These are phyloP conservation scores for Noccaea caerulescens DNA, from an alignment of 345 rosid species.

Conservation along the genomic window DNA sequence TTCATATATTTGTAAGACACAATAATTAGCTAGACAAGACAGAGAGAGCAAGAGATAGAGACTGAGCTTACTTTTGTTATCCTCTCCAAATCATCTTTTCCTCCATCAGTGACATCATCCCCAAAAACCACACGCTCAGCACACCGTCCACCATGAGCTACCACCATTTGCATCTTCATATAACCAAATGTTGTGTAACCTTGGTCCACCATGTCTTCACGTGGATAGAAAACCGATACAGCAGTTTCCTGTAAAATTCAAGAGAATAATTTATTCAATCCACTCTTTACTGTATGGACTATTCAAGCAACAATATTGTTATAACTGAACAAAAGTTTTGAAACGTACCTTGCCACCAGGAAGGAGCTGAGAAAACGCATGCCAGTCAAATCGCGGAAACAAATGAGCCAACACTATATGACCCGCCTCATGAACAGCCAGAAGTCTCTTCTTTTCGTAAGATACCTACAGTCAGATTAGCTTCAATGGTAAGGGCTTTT, in stretches of 20 bases:
- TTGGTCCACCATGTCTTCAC: slow-evolving; percentile 96
- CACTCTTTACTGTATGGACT: slow-evolving; percentile 7
- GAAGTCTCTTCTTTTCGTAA: slow-evolving; percentile 77
- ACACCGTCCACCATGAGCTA: slow-evolving; percentile 97
- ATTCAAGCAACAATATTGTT: background rate
- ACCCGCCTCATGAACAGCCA: slow-evolving; percentile 98
- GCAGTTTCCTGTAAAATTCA: slow-evolving; percentile 77
- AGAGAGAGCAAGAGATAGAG: slow-evolving; percentile 24
- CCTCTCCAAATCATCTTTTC: slow-evolving; percentile 87
- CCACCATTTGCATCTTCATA: slow-evolving; percentile 99
- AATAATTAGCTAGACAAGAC: background rate
- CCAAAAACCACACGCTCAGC: slow-evolving; percentile 88
- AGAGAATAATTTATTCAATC: slow-evolving; percentile 12
- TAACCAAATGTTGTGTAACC: slow-evolving; percentile 97
- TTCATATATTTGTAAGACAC: background rate
- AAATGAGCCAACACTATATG: slow-evolving; percentile 89
- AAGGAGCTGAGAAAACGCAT: slow-evolving; percentile 97
- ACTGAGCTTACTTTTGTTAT: slow-evolving; percentile 71
- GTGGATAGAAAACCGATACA: slow-evolving; percentile 88
- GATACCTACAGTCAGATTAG: slow-evolving; percentile 64
- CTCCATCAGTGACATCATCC: slow-evolving; percentile 90
- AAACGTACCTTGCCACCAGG: slow-evolving; percentile 90
- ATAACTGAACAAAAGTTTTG: slow-evolving; percentile 11
- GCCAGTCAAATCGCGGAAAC: slow-evolving; percentile 98
- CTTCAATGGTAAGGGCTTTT: slow-evolving; percentile 28